Evolutionary conservation across 495 filamentous ascomycete species (phyloP).

Genomic region (Bryoglossum gracile): DNA sequence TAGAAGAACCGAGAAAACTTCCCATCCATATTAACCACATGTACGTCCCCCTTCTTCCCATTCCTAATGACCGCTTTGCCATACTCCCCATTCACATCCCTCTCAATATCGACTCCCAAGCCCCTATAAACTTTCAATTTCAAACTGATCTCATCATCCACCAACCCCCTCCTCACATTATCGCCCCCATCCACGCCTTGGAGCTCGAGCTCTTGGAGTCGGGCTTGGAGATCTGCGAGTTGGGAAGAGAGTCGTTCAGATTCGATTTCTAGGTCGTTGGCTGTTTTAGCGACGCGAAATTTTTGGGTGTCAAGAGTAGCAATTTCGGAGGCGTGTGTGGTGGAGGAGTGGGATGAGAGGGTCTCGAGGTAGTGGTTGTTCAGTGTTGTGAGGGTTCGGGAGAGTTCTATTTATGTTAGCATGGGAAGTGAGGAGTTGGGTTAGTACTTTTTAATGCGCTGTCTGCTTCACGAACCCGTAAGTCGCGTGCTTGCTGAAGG

Average conservation of each 20-base stretch:
- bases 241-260: conserved; percentile 80
- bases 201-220: conserved; percentile 73
- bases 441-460: conserved; percentile 53
- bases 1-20: conserved; percentile 92
- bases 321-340: conserved; percentile 72
- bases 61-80: conserved; percentile 82
- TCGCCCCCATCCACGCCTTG: conserved; percentile 63
- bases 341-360: conserved; percentile 59
- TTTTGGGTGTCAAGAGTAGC: conserved; percentile 86
- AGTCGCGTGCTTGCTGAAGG: conserved; percentile 68
- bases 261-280: conserved; percentile 84
- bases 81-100: conserved; percentile 75
- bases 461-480: conserved; percentile 67
- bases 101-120: conserved; percentile 81
- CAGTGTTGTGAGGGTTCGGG: conserved; percentile 61
- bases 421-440: neutral
- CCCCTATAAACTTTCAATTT: conserved; percentile 87
- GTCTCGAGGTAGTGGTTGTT: conserved; percentile 64
- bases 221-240: conserved; percentile 64
- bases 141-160: conserved; percentile 51
- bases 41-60: conserved; percentile 80
- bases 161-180: conserved; percentile 27
- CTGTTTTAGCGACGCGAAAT: conserved; percentile 86
- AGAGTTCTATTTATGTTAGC: conserved; percentile 43
- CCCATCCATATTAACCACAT: conserved; percentile 88